Evolutionary conservation across 176 grass and related monocot genomes (phyloP).

Genomic region (Hordeum vulgare): MorexV3_pseudomolecules_assembly NC_058524.1:127684172-127684671

Average conservation of each 20-base stretch:
- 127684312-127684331: background rate
- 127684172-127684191: background rate
- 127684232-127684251: constrained; percentile 41
- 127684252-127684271: constrained; percentile 43
- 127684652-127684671: too few species aligned
- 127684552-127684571: background rate
- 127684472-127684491: background rate
- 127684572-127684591: background rate
- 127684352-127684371: too few species aligned
- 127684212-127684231: background rate
- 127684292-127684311: background rate
- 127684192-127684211: background rate
- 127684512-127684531: background rate
- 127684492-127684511: background rate
- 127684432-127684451: background rate
- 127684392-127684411: too few species aligned
- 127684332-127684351: too few species aligned
- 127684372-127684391: too few species aligned
- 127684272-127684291: constrained; percentile 42
- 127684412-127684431: too few species aligned
- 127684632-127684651: too few species aligned
- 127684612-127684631: too few species aligned
- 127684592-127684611: too few species aligned
- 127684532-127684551: background rate
- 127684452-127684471: background rate